phyloP scores from a whole-genome alignment of 352 stramenopile genomes.

The Sclerospora graminicola region DNA sequence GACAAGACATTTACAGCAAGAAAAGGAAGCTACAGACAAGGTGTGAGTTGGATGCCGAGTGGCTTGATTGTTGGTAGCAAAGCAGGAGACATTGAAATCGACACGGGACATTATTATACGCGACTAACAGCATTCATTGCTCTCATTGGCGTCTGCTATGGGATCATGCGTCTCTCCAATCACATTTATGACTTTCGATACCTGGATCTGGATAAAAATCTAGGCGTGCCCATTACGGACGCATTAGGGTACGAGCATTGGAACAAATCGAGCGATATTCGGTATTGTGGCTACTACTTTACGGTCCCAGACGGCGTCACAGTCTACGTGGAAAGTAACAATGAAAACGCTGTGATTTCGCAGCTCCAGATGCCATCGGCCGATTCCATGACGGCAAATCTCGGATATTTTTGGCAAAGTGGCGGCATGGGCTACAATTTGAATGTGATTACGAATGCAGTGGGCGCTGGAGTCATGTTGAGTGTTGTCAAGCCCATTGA shows the following conservation, averaged over 20 bases:
- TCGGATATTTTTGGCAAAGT: constrained; percentile 62
- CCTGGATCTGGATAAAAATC: constrained; percentile 20
- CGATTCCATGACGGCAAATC: constrained; percentile 37
- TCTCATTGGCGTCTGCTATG: constrained; percentile 55
- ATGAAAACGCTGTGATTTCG: constrained; percentile 32
- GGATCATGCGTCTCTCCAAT: constrained; percentile 48
- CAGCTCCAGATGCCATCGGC: constrained; percentile 30
- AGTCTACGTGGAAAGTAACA: constrained; percentile 34
- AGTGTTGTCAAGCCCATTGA: constrained; percentile 63
- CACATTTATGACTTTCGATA: constrained; percentile 50
- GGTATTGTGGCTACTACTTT: constrained; percentile 75
- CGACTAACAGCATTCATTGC: constrained; percentile 54
- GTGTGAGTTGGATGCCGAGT: constrained; percentile 83
- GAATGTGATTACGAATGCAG: constrained; percentile 52
- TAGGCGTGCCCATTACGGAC: constrained; percentile 20
- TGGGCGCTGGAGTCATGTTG: constrained; percentile 37
- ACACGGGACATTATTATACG: constrained; percentile 83
- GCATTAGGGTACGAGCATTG: constrained; percentile 38
- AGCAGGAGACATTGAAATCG: constrained; percentile 75
- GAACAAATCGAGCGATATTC: constrained; percentile 19
- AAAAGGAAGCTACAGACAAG: constrained; percentile 75
- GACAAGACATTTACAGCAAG: constrained; percentile 70
- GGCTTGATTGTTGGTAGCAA: constrained; percentile 71
- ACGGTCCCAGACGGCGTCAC: constrained; percentile 34
- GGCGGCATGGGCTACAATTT: constrained; percentile 48